phyloP scores from a whole-genome alignment of 306 rosid species.

The Styphnolobium japonicum region DNA sequence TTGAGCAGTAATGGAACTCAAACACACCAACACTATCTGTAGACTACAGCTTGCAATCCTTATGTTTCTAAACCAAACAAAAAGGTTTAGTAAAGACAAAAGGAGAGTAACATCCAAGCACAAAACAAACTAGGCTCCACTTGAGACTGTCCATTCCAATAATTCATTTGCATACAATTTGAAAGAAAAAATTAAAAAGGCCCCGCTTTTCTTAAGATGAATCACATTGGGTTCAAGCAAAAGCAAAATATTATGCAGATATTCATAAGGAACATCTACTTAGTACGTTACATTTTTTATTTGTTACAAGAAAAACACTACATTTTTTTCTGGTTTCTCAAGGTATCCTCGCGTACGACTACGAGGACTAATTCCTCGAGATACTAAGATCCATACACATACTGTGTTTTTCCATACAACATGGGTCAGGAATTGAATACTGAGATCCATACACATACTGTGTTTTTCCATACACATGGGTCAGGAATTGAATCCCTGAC shows the following conservation, averaged over 20 bases:
- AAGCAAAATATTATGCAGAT: too few relatives aligned
- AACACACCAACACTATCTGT: background rate
- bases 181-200: too few relatives aligned
- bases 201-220: background rate
- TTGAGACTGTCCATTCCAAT: background rate
- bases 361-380: too few relatives aligned
- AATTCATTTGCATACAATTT: background rate
- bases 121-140: background rate
- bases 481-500: too few relatives aligned
- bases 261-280: background rate
- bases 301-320: background rate
- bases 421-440: too few relatives aligned
- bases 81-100: background rate
- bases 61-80: conserved; percentile 12
- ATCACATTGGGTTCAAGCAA: background rate
- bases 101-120: background rate
- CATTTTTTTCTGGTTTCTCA: too few relatives aligned
- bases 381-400: too few relatives aligned
- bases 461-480: too few relatives aligned
- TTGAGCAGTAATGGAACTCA: background rate
- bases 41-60: background rate
- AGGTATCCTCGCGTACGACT: too few relatives aligned
- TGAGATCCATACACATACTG: too few relatives aligned
- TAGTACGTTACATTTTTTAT: background rate
- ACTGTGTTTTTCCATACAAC: too few relatives aligned